Evolutionary conservation across 192 early-diverging fungal species (phyloP), one percentile per base, ranked within the genome.

Genomic region (Chytriomyces sp.): DNA sequence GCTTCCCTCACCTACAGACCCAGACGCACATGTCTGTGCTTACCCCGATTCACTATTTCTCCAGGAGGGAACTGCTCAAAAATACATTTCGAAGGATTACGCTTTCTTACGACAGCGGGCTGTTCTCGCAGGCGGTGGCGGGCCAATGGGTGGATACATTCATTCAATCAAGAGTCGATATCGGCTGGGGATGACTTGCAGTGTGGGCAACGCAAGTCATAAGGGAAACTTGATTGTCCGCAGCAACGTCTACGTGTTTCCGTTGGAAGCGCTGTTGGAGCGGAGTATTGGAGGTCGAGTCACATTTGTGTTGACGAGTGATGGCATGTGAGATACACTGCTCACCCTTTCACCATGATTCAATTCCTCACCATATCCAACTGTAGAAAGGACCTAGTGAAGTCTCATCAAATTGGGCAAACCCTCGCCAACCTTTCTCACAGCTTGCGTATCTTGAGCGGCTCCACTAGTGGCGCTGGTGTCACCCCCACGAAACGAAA

Each of bases 21-120:
- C n/a, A n/a, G 53, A 68, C 34, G 28, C 66, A 12, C 66, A 68
- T n/a, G 38, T 22, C 10, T 68, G 66, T n/a, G 53, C 52, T 2
- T 68, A 22, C 36, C 66, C 66, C 0, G 66, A 68, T 33, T 68
- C 66, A 56, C 32, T 68, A 22, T 68, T 68, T 56, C 25, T 68
- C 7, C 66, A 68, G 36, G 66, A 68, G 36, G 66, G 66, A 56
- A 68, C 66, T 53, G 12, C 56, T 25, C 66, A 68, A 55, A 54
- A 55, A 17, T 68, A 68, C 54, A 68, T 68, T 68, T 33, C 66
- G 33, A 17, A 53, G 7, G 66, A 68, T 19, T 68, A 30, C 12
- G 34, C 30, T 12, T 53, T 55, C 17, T 36, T 68, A 34, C 22
- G 54, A 32, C 31, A 68, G n/a, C 66, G 52, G 7, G 66, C 66